phyloP scores from a whole-genome alignment of 805 yeast genomes.

The Candida schatavii region DNA sequence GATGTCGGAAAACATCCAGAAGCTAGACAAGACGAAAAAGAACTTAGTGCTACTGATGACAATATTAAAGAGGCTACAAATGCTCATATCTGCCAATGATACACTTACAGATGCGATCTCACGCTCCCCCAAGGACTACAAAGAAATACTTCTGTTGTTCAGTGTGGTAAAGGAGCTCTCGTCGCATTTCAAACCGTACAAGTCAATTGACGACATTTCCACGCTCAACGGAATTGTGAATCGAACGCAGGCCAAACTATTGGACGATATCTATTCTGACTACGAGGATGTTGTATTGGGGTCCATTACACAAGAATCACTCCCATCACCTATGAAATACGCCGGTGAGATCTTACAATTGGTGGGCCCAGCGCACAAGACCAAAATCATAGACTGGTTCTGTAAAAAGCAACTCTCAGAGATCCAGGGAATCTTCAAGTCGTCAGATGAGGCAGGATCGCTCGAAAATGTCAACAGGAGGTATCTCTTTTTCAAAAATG shows the following conservation, averaged over 20 bases:
- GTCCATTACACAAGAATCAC: constrained; percentile 21
- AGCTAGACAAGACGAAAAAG: constrained; percentile 76
- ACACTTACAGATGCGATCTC: constrained; percentile 49
- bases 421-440: constrained; percentile 68
- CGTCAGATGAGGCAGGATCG: constrained; percentile 91
- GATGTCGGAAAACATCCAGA: constrained; percentile 76
- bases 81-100: constrained; percentile 74
- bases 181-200: constrained; percentile 71
- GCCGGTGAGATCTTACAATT: constrained; percentile 76
- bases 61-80: constrained; percentile 79
- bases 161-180: constrained; percentile 73
- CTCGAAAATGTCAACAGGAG: constrained; percentile 82
- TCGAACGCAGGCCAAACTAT: constrained; percentile 55
- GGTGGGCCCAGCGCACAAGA: constrained; percentile 51
- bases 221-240: constrained; percentile 57
- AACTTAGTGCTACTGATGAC: constrained; percentile 85
- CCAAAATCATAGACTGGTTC: constrained; percentile 70
- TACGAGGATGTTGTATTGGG: constrained; percentile 49
- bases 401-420: constrained; percentile 68
- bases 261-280: constrained; percentile 71
- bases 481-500: constrained; percentile 74
- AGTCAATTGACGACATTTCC: constrained; percentile 80
- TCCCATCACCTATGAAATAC: constrained; percentile 38
- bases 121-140: constrained; percentile 39
- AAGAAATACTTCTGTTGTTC: constrained; percentile 57